Percentiles rank a stretch among this genome's conserved stretches.
These are phyloP conservation scores for Ajuga chamaepitys DNA, from an alignment of 257 asterid genomes.

Conservation along the genomic window DNA sequence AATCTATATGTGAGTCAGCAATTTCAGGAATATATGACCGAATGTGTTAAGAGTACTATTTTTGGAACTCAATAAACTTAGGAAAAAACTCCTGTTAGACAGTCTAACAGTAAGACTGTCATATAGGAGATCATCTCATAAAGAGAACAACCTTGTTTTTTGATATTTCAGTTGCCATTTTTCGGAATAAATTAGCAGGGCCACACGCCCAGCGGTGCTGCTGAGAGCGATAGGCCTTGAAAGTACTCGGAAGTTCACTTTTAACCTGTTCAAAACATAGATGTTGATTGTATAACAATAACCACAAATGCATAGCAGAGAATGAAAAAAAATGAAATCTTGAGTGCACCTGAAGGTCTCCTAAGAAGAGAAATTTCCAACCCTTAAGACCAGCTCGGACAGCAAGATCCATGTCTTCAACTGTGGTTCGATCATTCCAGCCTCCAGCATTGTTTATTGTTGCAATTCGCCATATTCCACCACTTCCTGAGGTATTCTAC, in stretches of 20 bases:
- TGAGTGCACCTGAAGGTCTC: conserved; percentile 22
- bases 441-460: too few species aligned
- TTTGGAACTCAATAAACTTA: too few species aligned
- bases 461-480: conserved; percentile 41
- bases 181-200: conserved; percentile 71
- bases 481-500: conserved; percentile 29
- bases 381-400: too few species aligned
- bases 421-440: too few species aligned
- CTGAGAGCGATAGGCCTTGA: conserved; percentile 59
- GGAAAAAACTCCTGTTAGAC: too few species aligned
- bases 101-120: too few species aligned
- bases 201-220: conserved; percentile 84
- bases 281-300: neutral
- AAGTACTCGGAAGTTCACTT: conserved; percentile 72
- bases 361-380: too few species aligned
- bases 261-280: conserved; percentile 13
- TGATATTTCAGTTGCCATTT: conserved; percentile 46
- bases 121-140: too few species aligned
- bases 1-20: too few species aligned
- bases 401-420: too few species aligned
- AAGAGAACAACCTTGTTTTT: conserved; percentile 43
- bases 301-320: neutral
- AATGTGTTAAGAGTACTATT: too few species aligned
- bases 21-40: too few species aligned
- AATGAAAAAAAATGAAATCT: neutral